These are phyloP conservation scores for Rhynchospora pubera DNA, from an alignment of 176 grass and related monocot genomes.

Conservation along the genomic window DNA sequence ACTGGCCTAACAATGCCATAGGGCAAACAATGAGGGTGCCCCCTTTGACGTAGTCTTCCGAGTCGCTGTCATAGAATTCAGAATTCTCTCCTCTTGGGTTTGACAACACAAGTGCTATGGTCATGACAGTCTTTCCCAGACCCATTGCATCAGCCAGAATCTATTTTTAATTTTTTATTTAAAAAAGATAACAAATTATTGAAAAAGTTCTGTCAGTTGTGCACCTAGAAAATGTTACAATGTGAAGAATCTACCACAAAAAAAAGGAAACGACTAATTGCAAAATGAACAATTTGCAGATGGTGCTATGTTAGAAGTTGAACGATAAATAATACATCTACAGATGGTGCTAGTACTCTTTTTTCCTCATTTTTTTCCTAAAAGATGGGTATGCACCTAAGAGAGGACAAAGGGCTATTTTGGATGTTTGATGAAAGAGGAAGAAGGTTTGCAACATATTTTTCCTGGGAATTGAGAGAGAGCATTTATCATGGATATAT, in stretches of 20 bases:
- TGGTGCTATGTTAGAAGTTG: background rate
- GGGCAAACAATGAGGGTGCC: constrained; percentile 88
- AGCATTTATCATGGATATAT: background rate
- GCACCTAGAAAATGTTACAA: background rate
- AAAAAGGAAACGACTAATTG: constrained; percentile 8
- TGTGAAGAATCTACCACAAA: background rate
- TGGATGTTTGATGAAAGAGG: background rate
- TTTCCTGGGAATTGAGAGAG: background rate
- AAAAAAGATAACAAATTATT: constrained; percentile 22
- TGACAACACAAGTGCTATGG: constrained; percentile 79
- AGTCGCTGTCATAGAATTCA: constrained; percentile 23
- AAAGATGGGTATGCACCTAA: background rate
- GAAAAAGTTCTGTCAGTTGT: background rate
- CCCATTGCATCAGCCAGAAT: constrained; percentile 95
- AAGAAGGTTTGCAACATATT: background rate
- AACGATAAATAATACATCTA: background rate
- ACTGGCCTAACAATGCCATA: constrained; percentile 80
- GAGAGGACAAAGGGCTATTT: background rate
- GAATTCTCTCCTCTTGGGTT: constrained; percentile 44
- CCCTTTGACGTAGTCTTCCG: constrained; percentile 26
- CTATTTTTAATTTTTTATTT: constrained; percentile 35
- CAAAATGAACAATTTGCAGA: background rate
- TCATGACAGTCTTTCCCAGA: constrained; percentile 95
- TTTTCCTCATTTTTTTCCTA: background rate
- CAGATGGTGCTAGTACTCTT: background rate